Percentiles rank a stretch among this genome's conserved stretches.
phyloP scores from a whole-genome alignment of 176 grass and related monocot species.

The Aegilops bicornis region DNA sequence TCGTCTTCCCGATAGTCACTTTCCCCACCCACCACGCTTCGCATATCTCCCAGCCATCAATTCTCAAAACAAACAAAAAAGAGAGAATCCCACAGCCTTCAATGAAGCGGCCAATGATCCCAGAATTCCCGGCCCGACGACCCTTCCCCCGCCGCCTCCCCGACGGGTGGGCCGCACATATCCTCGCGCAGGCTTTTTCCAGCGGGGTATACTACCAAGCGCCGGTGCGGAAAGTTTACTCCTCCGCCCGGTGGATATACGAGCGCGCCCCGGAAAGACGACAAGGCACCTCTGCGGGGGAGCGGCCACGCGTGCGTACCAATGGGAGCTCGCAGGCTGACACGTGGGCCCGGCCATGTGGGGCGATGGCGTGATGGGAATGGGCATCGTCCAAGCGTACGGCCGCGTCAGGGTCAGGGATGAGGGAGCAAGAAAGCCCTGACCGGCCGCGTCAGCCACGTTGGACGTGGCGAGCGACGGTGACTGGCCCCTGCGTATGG shows the following conservation, averaged over 20 bases:
- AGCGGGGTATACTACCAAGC: not conserved
- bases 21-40: not conserved
- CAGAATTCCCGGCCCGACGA: not conserved
- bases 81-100: conserved; percentile 22
- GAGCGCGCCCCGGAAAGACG: not conserved
- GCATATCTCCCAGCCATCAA: not conserved
- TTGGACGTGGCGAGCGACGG: not conserved
- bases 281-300: not conserved
- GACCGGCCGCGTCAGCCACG: not conserved
- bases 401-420: conserved; percentile 29
- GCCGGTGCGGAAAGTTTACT: not conserved
- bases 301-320: conserved; percentile 13
- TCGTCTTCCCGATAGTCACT: not conserved
- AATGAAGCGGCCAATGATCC: not conserved
- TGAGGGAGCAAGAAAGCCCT: conserved; percentile 27
- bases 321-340: not conserved
- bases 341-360: not conserved
- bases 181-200: not conserved
- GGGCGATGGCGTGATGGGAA: conserved; percentile 10
- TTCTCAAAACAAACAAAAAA: not conserved
- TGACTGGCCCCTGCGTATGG: not conserved
- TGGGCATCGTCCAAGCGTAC: conserved; percentile 28
- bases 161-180: not conserved
- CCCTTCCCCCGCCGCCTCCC: not conserved
- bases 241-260: not conserved